phyloP scores from a whole-genome alignment of 257 asterid species.

The Vinca minor region DNA sequence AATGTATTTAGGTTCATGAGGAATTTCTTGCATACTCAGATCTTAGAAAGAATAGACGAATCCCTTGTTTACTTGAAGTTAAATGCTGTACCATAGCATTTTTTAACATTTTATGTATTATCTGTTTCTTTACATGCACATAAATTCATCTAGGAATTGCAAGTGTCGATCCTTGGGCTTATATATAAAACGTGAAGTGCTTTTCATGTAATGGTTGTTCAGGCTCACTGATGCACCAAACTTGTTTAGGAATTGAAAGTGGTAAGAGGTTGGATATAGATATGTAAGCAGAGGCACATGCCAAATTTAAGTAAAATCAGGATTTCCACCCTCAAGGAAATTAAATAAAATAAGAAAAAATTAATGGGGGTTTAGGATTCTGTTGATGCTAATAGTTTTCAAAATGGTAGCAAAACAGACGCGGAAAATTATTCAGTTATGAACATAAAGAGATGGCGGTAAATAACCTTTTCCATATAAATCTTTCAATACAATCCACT shows the following conservation, averaged over 20 bases:
- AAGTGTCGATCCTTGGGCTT: background rate
- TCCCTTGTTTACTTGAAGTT: background rate
- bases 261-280: background rate
- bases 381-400: too few species aligned
- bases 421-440: background rate
- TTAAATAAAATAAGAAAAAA: background rate
- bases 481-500: background rate
- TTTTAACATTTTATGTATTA: background rate
- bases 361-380: too few species aligned
- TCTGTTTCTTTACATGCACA: background rate
- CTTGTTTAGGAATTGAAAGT: background rate
- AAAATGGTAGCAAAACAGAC: too few species aligned
- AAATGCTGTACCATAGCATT: background rate
- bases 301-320: background rate
- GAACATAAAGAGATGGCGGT: background rate
- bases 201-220: background rate
- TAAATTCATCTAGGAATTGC: background rate
- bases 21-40: background rate
- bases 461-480: background rate
- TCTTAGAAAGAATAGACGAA: background rate
- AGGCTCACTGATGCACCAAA: background rate
- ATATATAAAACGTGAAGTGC: background rate
- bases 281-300: background rate
- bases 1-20: background rate
- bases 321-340: too few species aligned